These are phyloP conservation scores for Canavalia ensiformis DNA, from an alignment of 306 rosid species.

Conservation along the genomic window DNA sequence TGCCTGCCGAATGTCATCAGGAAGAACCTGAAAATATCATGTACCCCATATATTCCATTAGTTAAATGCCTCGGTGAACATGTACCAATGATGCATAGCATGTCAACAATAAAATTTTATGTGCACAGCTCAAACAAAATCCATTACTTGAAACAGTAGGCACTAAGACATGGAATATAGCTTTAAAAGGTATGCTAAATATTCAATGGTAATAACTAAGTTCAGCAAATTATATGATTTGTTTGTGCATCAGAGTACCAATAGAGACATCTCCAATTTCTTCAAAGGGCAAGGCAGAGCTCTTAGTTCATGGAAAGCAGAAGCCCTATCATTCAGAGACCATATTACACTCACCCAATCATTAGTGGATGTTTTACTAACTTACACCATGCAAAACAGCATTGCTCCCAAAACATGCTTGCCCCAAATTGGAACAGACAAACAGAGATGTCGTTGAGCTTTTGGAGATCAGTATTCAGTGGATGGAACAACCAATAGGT, in stretches of 20 bases:
- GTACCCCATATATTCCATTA: not conserved
- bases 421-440: not conserved
- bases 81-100: not conserved
- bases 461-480: not conserved
- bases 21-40: constrained; percentile 73
- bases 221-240: constrained; percentile 6
- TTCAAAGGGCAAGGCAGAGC: not conserved
- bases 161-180: not conserved
- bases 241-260: not conserved
- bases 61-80: constrained; percentile 20
- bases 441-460: not conserved
- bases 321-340: not conserved
- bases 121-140: constrained; percentile 8
- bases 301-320: not conserved
- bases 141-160: constrained; percentile 12
- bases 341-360: no score
- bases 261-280: not conserved
- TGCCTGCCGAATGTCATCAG: constrained; percentile 90
- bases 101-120: constrained; percentile 30
- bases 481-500: not conserved
- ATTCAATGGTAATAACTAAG: constrained; percentile 4
- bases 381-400: not conserved
- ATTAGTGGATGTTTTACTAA: not conserved
- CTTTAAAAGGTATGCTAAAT: constrained; percentile 4
- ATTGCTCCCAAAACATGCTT: not conserved